Conservation (phyloP, 495 filamentous ascomycete genomes). For the Talaromyces stipitatus region DNA sequence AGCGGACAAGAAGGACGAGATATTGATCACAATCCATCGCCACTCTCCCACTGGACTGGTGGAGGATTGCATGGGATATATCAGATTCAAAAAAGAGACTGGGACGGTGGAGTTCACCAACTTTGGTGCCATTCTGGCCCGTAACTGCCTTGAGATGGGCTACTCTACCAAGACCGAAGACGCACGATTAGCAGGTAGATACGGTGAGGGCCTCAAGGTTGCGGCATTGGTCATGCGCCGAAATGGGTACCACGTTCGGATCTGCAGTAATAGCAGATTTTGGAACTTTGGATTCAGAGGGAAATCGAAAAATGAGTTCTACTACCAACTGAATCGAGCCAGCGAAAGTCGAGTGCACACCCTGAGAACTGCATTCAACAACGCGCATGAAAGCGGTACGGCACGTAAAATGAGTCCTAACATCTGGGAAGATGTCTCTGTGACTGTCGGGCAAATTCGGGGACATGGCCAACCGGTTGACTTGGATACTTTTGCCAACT, state of each 20-base stretch:
- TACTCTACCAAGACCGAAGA: not conserved
- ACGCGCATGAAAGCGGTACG: not conserved
- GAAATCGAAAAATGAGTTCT: not conserved
- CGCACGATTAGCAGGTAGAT: not conserved
- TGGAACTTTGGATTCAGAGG: constrained; percentile 7
- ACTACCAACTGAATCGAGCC: not conserved
- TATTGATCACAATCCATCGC: not conserved
- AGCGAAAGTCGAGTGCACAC: not conserved
- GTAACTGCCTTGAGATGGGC: not conserved
- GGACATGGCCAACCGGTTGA: not conserved
- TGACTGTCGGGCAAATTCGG: not conserved
- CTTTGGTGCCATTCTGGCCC: not conserved
- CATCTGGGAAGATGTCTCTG: not conserved
- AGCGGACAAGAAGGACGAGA: not conserved
- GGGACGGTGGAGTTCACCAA: not conserved
- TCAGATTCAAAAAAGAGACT: not conserved
- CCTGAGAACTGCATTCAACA: not conserved
- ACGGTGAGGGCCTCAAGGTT: constrained; percentile 10
- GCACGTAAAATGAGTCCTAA: not conserved
- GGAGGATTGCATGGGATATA: not conserved
- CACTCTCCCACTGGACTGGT: not conserved
- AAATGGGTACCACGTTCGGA: not conserved
- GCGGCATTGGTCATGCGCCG: constrained; percentile 6
- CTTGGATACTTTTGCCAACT: not conserved
- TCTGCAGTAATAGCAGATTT: not conserved